Percentiles rank a stretch among this genome's conserved stretches.
These are phyloP conservation scores for Tetrahymena malaccensis DNA, from an alignment of 73 alveolate species.

Conservation along the genomic window DNA sequence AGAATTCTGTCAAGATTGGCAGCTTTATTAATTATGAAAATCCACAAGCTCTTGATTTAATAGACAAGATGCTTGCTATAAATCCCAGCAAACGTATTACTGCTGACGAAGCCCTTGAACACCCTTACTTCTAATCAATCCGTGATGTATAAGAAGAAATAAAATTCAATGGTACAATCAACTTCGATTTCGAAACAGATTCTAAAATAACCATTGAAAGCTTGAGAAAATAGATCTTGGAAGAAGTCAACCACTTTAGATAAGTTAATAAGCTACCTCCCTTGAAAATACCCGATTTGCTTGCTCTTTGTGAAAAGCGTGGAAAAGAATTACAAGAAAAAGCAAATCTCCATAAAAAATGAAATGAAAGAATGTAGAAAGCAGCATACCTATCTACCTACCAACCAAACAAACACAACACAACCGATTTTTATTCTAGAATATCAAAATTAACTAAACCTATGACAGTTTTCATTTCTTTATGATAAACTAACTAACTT, in stretches of 20 bases:
- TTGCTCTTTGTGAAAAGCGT: background rate
- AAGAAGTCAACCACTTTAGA: slow-evolving; percentile 26
- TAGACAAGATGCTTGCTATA: slow-evolving; percentile 25
- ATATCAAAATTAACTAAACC: background rate
- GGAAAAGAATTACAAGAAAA: background rate
- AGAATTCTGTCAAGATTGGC: background rate
- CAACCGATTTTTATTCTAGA: background rate
- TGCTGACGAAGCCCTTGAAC: slow-evolving; percentile 19
- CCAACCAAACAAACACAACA: too few relatives aligned
- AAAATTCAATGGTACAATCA: slow-evolving; percentile 1
- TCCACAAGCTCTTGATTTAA: slow-evolving; percentile 26
- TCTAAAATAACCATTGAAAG: background rate
- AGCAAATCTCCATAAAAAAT: background rate
- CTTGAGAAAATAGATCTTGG: background rate
- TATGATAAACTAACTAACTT: background rate
- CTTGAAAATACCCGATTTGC: background rate
- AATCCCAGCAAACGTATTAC: slow-evolving; percentile 26
- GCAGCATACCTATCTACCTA: too few relatives aligned
- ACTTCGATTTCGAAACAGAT: slow-evolving; percentile 23
- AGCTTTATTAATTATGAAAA: slow-evolving; percentile 7
- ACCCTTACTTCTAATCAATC: slow-evolving; percentile 18
- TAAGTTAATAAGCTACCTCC: background rate
- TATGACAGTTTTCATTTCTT: background rate
- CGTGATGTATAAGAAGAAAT: slow-evolving; percentile 31
- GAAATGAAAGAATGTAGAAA: background rate